Conservation (phyloP, 2,329 filamentous ascomycete genomes). For the Huntiella bhutanensis region DNA sequence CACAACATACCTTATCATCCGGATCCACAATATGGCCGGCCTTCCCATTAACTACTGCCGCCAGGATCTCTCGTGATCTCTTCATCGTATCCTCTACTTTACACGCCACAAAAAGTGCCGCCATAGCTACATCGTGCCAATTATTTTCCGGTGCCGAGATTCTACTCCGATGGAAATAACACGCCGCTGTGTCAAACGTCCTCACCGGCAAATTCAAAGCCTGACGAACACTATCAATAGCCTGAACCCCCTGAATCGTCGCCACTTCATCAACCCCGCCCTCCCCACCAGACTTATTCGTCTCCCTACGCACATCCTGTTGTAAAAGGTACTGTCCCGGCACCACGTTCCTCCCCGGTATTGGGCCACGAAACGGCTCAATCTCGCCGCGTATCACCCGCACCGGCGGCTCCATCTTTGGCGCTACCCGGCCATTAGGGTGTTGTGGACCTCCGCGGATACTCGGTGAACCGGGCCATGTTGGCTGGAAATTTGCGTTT, state of each 20-base stretch:
- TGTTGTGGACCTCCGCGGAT: too few relatives aligned
- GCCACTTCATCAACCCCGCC: constrained; percentile 56
- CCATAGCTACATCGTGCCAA: constrained; percentile 69
- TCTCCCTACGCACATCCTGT: constrained; percentile 56
- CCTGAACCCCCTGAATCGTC: constrained; percentile 67
- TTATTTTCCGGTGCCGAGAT: constrained; percentile 76
- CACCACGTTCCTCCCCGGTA: constrained; percentile 29
- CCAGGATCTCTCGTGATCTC: constrained; percentile 84
- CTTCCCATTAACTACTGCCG: constrained; percentile 75
- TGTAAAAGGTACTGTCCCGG: constrained; percentile 62
- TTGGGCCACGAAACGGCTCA: constrained; percentile 20
- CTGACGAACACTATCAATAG: constrained; percentile 71
- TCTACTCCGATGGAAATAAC: constrained; percentile 88
- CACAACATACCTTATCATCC: constrained; percentile 54
- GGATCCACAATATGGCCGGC: constrained; percentile 49
- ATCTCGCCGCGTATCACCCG: constrained; percentile 6
- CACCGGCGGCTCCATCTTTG: constrained; percentile 4
- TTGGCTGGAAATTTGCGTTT: neutral
- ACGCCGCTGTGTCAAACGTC: constrained; percentile 79
- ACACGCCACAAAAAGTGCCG: constrained; percentile 78
- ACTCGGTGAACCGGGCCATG: too few relatives aligned
- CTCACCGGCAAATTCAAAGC: constrained; percentile 71
- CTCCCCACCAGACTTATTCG: constrained; percentile 50
- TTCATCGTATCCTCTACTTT: constrained; percentile 98
- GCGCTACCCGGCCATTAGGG: too few relatives aligned